Evolutionary conservation across 257 asterid species (phyloP).

Genomic region (Anisodus tanguticus): DNA sequence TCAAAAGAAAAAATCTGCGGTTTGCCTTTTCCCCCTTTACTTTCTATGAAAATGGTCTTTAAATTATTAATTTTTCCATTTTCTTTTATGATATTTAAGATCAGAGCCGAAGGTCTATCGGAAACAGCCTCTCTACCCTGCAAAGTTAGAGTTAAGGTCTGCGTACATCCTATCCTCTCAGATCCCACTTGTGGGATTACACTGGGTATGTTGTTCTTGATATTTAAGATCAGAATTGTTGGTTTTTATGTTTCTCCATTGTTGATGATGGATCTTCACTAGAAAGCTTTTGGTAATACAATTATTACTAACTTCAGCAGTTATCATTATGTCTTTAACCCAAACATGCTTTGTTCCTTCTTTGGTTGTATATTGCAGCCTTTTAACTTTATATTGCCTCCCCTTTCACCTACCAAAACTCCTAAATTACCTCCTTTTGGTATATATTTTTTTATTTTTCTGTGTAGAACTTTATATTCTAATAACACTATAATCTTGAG

Average conservation of each 20-base stretch:
- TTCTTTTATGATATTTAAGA: slow-evolving; percentile 19
- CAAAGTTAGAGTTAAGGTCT: too few relatives aligned
- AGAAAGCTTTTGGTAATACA: slow-evolving; percentile 23
- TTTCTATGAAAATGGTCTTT: not conserved
- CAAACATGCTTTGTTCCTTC: slow-evolving; percentile 23
- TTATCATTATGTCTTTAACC: slow-evolving; percentile 20
- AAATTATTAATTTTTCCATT: not conserved
- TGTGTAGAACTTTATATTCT: not conserved
- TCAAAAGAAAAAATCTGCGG: not conserved
- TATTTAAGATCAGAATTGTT: slow-evolving; percentile 6
- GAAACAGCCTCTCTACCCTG: too few relatives aligned
- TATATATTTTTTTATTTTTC: not conserved
- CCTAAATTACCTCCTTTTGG: slow-evolving; percentile 17
- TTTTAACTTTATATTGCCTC: slow-evolving; percentile 24
- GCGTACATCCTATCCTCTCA: too few relatives aligned
- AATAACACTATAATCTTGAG: not conserved
- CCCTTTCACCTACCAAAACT: slow-evolving; percentile 12
- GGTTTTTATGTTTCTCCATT: slow-evolving; percentile 9
- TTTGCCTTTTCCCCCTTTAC: not conserved
- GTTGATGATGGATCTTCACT: slow-evolving; percentile 28
- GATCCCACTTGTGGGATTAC: too few relatives aligned
- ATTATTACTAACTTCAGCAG: slow-evolving; percentile 22
- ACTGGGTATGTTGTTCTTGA: not conserved
- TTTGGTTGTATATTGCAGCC: slow-evolving; percentile 11
- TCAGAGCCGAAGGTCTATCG: not conserved